These are phyloP conservation scores for Fusarium sterilihyphosum DNA, from an alignment of 2,329 filamentous ascomycete species.

Conservation along the genomic window DNA sequence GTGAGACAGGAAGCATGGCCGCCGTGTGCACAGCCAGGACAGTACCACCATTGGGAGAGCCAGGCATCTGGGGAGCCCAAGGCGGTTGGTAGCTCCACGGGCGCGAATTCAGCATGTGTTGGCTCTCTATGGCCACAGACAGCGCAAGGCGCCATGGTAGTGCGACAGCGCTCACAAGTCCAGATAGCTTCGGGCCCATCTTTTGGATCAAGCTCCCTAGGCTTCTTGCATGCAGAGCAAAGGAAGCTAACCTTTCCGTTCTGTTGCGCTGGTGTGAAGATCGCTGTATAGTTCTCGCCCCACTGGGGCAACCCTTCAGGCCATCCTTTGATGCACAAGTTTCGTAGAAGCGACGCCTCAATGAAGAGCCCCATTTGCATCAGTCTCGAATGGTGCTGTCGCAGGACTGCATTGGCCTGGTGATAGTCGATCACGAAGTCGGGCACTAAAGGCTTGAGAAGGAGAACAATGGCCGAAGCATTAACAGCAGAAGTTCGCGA, in stretches of 20 bases:
- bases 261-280: slow-evolving; percentile 65
- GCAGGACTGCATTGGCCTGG: slow-evolving; percentile 65
- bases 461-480: slow-evolving; percentile 68
- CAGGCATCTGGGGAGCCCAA: slow-evolving; percentile 39
- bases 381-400: slow-evolving; percentile 69
- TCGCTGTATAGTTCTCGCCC: slow-evolving; percentile 64
- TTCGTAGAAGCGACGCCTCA: slow-evolving; percentile 69
- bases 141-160: slow-evolving; percentile 65
- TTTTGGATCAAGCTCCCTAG: slow-evolving; percentile 62
- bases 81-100: slow-evolving; percentile 44
- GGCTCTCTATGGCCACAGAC: slow-evolving; percentile 66
- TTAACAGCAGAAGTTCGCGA: slow-evolving; percentile 65
- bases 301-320: slow-evolving; percentile 60
- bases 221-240: slow-evolving; percentile 66
- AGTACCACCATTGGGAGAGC: slow-evolving; percentile 69
- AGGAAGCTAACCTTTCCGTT: slow-evolving; percentile 63
- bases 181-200: slow-evolving; percentile 59
- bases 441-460: slow-evolving; percentile 67
- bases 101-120: slow-evolving; percentile 54
- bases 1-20: slow-evolving; percentile 69
- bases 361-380: slow-evolving; percentile 68
- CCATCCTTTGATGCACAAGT: slow-evolving; percentile 68
- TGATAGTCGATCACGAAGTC: slow-evolving; percentile 63
- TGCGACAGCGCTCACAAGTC: slow-evolving; percentile 66
- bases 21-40: slow-evolving; percentile 69